Evolutionary conservation across 768 basidiomycete genomes (phyloP), one percentile per base, ranked within the genome.

Genomic region (Xerocomus potaroensis): DNA sequence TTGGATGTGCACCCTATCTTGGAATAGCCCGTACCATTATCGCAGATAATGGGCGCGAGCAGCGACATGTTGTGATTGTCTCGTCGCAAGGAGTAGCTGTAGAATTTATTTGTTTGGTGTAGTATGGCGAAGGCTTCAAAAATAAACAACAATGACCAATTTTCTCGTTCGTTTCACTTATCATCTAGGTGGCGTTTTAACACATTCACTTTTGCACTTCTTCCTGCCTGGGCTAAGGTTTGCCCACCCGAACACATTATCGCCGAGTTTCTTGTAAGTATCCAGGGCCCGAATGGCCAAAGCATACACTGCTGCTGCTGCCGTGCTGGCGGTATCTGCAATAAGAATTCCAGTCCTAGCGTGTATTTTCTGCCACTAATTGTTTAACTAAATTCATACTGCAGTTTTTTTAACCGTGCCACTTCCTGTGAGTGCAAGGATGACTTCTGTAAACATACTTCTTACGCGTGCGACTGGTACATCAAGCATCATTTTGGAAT

Each of bases 1-100:
- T 24, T 8, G 11, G 1, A 19, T 23, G 18, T 34, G 68, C 84
- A 93, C 92, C 94, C 95, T 68, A 97, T 86, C 79, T 97, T 97
- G 10, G 94, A 95, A 69, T 78, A 97, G 27, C 95, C 94, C 36
- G 94, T 96, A 33, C 94, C 94, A 75, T 97, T 96, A 74, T 98
- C 94, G 62, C 92, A 94, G 57, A 97, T 94, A 64, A 98, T 91
- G 49, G 94, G 93, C 6, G 92, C 87, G 50, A 93, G 82, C 27
- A 85, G 21, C 29, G 36, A 45, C 91, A 96, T 94, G 51, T 68
- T 39, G 44, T 18, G n/a, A n/a, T n/a, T n/a, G n/a, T n/a, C n/a
- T n/a, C n/a, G n/a, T n/a, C n/a, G n/a, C n/a, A n/a, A n/a, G n/a
- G n/a, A n/a, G n/a, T n/a, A n/a, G n/a, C n/a, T n/a, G n/a, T n/a